Evolutionary conservation across 257 asterid species (phyloP).

Genomic region (Solanum bukasovii): DNA sequence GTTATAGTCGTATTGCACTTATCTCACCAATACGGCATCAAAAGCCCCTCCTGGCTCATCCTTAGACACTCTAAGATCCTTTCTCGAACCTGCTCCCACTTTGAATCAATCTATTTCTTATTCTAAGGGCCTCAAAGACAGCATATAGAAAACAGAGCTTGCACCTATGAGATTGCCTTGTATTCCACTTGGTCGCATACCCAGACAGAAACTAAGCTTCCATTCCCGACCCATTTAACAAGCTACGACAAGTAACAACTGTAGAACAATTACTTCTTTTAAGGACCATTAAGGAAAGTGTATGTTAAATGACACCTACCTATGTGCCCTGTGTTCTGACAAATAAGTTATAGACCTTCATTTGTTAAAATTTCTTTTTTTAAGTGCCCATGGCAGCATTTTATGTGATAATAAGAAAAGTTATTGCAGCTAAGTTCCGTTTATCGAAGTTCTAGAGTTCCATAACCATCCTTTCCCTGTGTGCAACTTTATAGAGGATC

Average conservation of each 20-base stretch:
- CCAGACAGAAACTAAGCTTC: not conserved
- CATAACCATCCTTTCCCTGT: not conserved
- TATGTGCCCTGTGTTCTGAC: not conserved
- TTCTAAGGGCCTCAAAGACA: not conserved
- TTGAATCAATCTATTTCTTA: not conserved
- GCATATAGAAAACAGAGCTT: not conserved
- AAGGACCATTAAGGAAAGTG: not conserved
- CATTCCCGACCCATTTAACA: not conserved
- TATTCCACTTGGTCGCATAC: not conserved
- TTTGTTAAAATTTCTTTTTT: not conserved
- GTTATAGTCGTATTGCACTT: not conserved
- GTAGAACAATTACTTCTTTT: not conserved
- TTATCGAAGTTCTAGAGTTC: not conserved
- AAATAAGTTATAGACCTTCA: not conserved
- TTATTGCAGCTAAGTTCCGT: not conserved
- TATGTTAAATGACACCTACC: not conserved
- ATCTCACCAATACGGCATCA: not conserved
- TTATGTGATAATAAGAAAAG: not conserved
- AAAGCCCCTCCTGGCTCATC: not conserved
- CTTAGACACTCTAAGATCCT: not conserved
- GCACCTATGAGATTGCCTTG: not conserved
- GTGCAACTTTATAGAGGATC: not conserved
- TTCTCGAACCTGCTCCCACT: not conserved
- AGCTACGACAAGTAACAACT: not conserved
- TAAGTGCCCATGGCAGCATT: not conserved